Conservation (phyloP, 495 filamentous ascomycete genomes). For the Penicillium egyptiacum region DNA sequence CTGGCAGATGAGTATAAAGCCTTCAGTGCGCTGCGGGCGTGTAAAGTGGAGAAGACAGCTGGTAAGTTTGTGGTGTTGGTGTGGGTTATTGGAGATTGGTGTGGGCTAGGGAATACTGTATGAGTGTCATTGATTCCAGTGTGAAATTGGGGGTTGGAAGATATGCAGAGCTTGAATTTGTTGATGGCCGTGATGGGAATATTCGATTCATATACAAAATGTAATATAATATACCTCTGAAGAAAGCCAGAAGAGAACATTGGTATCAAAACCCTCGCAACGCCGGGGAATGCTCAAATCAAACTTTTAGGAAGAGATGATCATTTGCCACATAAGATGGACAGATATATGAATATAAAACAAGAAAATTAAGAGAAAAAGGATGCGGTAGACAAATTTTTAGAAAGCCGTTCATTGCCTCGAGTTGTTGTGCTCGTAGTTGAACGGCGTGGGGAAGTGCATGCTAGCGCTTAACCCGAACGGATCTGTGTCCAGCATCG, state of each 20-base stretch:
- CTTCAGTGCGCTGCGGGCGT: no score
- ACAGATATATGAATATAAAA: constrained; percentile 6
- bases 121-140: background rate
- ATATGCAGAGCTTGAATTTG: background rate
- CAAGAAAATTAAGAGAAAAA: constrained; percentile 1
- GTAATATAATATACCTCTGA: constrained; percentile 5
- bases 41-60: background rate
- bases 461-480: constrained; percentile 90
- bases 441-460: constrained; percentile 90
- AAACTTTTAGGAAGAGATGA: constrained; percentile 25
- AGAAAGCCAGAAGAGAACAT: constrained; percentile 9
- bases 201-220: constrained; percentile 13
- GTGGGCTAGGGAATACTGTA: background rate
- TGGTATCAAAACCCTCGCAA: constrained; percentile 31
- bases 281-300: constrained; percentile 32
- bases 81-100: no score
- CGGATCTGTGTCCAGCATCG: constrained; percentile 83
- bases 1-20: constrained; percentile 18
- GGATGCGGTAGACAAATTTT: constrained; percentile 1
- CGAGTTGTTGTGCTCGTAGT: constrained; percentile 60
- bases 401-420: constrained; percentile 31
- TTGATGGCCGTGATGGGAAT: background rate
- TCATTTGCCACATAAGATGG: constrained; percentile 14
- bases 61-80: no score
- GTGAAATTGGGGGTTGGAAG: constrained; percentile 3